Evolutionary conservation across 2,329 filamentous ascomycete genomes (phyloP), one percentile per base, ranked within the genome.

Genomic region (Coniochaeta sp.): DNA sequence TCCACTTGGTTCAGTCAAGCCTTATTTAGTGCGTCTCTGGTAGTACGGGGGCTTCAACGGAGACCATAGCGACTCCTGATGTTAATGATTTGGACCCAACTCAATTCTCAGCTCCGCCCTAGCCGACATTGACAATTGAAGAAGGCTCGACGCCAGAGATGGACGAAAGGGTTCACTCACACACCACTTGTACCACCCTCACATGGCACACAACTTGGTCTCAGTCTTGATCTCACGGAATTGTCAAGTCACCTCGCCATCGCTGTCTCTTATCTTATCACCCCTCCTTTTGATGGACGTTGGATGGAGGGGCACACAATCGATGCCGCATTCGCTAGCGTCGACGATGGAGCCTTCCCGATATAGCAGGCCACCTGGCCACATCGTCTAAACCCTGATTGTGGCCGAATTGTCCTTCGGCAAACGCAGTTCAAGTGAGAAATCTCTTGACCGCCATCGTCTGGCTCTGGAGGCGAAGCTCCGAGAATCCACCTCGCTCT

Each of bases 251-350:
- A 52, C 17, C 2, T 14, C 47, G 11, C 47, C 47, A 52, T 52
- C 47, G 22, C 47, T 31, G 8, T 14, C 2, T 31, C 43, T 61
- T 65, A 65, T 64, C 64, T 65, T 65, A 65, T 65, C 62, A 64
- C 62, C 61, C 62, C 61, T 57, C 62, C 62, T 59, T 60, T 34
- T 26, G 22, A 56, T 17, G 33, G 55, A 52, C 47, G 47, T 52
- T 12, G 16, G 47, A 52, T 52, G 47, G 61, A 64, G 61, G 62
- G 62, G 62, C 60, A 61, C 43, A 31, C 47, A 28, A 52, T 31
- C 22, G 47, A 52, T 52, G 47, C 47, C 47, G 24, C 47, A 52
- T 28, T n/a, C 47, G 24, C 47, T 52, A 52, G 47, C 47, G 47
- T 28, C 47, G 47, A 52, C 19, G 47, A 52, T 52, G 47, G 47